Evolutionary conservation across 2,329 filamentous ascomycete genomes (phyloP).

Genomic region (Orbilia brochopaga): DNA sequence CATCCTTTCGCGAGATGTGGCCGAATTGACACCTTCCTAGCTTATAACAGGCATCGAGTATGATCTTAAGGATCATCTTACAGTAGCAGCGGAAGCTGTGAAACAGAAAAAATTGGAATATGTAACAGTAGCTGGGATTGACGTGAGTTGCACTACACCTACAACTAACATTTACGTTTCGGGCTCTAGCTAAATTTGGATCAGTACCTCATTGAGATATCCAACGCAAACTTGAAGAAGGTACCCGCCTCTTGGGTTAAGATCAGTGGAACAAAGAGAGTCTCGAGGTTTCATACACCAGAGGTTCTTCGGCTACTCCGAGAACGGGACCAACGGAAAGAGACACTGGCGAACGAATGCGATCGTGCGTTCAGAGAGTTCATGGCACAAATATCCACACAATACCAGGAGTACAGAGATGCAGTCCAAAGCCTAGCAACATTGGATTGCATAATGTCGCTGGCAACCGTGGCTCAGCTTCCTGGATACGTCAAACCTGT

Average conservation of each 20-base stretch:
- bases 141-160: constrained; percentile 22
- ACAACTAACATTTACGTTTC: background rate
- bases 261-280: constrained; percentile 89
- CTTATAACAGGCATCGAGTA: constrained; percentile 91
- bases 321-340: constrained; percentile 92
- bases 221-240: constrained; percentile 75
- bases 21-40: constrained; percentile 32
- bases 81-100: constrained; percentile 73
- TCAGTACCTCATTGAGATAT: constrained; percentile 87
- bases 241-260: constrained; percentile 95
- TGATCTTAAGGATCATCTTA: constrained; percentile 78
- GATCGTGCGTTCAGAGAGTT: constrained; percentile 78
- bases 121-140: constrained; percentile 83
- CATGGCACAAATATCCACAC: constrained; percentile 74
- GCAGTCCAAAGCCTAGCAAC: constrained; percentile 83
- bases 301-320: constrained; percentile 81
- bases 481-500: constrained; percentile 85
- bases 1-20: background rate
- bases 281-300: constrained; percentile 92
- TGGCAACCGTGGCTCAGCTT: constrained; percentile 80
- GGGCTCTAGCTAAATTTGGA: background rate
- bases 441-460: constrained; percentile 85
- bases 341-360: constrained; percentile 88
- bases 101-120: constrained; percentile 75
- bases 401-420: constrained; percentile 89